A percentile compares a stretch with the other conserved stretches of the same genome.
phyloP scores from a whole-genome alignment of 2,329 filamentous ascomycete species.

The Scytalidium sp. region DNA sequence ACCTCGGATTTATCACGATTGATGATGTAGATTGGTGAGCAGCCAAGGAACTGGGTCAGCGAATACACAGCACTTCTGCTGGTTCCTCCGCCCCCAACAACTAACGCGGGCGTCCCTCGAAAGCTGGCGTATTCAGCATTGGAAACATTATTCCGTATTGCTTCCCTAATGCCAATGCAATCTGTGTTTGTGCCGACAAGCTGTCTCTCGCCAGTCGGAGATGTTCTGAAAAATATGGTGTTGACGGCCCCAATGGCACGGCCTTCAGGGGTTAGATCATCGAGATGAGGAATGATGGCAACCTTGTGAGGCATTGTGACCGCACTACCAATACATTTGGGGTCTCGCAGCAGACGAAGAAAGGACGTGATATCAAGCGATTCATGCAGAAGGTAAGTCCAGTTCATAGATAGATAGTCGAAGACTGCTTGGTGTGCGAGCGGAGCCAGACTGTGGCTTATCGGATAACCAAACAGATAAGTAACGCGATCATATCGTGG shows the following conservation, averaged over 20 bases:
- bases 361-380: slow-evolving; percentile 48
- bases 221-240: slow-evolving; percentile 65
- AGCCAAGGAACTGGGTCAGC: slow-evolving; percentile 65
- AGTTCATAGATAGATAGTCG: slow-evolving; percentile 40
- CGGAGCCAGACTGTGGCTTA: slow-evolving; percentile 53
- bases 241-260: slow-evolving; percentile 75
- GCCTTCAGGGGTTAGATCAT: slow-evolving; percentile 70
- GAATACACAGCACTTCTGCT: slow-evolving; percentile 77
- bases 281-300: slow-evolving; percentile 68
- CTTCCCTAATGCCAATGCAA: slow-evolving; percentile 72
- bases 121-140: not conserved
- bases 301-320: slow-evolving; percentile 87
- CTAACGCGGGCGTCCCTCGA: slow-evolving; percentile 56
- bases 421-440: slow-evolving; percentile 53
- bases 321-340: slow-evolving; percentile 63
- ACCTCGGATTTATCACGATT: slow-evolving; percentile 71
- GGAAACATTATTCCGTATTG: slow-evolving; percentile 56
- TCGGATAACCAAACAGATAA: slow-evolving; percentile 56
- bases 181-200: slow-evolving; percentile 80
- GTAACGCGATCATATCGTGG: slow-evolving; percentile 17
- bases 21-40: slow-evolving; percentile 69
- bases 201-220: slow-evolving; percentile 21
- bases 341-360: slow-evolving; percentile 49
- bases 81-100: slow-evolving; percentile 76
- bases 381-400: slow-evolving; percentile 51